These are phyloP conservation scores for Coemansia sp. DNA, from an alignment of 192 early-diverging fungal genomes.

Conservation along the genomic window DNA sequence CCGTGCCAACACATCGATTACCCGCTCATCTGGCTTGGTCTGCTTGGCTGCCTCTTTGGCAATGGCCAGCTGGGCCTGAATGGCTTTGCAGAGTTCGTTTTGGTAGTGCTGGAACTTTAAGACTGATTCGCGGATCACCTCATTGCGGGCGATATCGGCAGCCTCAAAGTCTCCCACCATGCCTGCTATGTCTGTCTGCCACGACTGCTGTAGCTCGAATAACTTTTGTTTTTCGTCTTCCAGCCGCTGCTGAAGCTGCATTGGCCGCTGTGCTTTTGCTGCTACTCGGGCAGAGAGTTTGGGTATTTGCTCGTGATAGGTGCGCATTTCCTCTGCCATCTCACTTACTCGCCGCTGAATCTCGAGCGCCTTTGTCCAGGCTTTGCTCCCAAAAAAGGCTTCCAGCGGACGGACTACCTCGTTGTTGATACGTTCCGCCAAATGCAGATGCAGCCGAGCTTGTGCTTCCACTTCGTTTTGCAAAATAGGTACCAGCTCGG, in stretches of 20 bases:
- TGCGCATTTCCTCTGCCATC: conserved; percentile 36
- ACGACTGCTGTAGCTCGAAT: conserved; percentile 35
- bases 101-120: conserved; percentile 47
- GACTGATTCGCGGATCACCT: conserved; percentile 34
- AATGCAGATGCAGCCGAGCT: conserved; percentile 40
- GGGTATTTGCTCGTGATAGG: conserved; percentile 41
- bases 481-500: conserved; percentile 20
- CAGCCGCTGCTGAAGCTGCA: conserved; percentile 30
- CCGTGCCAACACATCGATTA: conserved; percentile 20
- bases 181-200: conserved; percentile 31
- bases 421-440: conserved; percentile 40
- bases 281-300: conserved; percentile 38
- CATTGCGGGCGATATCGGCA: conserved; percentile 39
- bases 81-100: conserved; percentile 32
- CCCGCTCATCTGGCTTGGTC: conserved; percentile 8
- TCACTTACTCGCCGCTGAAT: conserved; percentile 16
- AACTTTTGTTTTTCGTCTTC: conserved; percentile 34
- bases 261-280: conserved; percentile 34
- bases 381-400: conserved; percentile 21
- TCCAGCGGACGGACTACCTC: conserved; percentile 35
- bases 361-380: conserved; percentile 23
- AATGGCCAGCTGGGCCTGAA: conserved; percentile 6
- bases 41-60: conserved; percentile 16
- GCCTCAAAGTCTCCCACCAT: conserved; percentile 45
- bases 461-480: conserved; percentile 27